These are phyloP conservation scores for Dryadomyces quercivorus DNA, from an alignment of 2,329 filamentous ascomycete genomes.

Conservation along the genomic window DNA sequence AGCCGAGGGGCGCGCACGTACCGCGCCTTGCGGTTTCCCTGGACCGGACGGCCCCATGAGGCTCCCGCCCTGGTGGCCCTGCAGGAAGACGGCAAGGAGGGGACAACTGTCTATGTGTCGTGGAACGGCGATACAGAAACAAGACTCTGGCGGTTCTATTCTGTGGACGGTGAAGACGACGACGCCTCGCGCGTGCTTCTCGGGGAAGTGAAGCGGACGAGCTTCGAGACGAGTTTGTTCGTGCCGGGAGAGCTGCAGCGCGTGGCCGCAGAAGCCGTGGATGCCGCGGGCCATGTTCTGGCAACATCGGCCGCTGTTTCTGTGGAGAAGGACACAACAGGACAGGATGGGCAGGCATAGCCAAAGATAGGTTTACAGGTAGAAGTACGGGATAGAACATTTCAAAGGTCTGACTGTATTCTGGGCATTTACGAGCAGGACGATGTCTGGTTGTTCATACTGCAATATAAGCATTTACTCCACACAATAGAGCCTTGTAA, in stretches of 20 bases:
- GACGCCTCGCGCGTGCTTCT: neutral
- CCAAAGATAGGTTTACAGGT: too few species aligned
- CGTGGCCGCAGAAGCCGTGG: too few species aligned
- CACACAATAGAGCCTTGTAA: too few species aligned
- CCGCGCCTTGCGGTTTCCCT: slow-evolving; percentile 39
- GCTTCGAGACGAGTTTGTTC: slow-evolving; percentile 5
- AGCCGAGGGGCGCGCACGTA: slow-evolving; percentile 36
- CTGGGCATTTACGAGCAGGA: too few species aligned
- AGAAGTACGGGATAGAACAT: too few species aligned
- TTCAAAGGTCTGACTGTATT: too few species aligned
- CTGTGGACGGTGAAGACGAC: neutral
- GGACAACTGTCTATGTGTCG: slow-evolving; percentile 21
- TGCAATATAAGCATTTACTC: too few species aligned
- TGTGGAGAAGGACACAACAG: too few species aligned
- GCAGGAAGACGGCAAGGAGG: slow-evolving; percentile 4
- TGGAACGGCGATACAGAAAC: slow-evolving; percentile 34
- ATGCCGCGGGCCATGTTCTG: too few species aligned
- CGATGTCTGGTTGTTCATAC: too few species aligned
- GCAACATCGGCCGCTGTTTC: too few species aligned
- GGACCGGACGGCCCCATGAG: slow-evolving; percentile 33
- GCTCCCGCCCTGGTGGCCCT: slow-evolving; percentile 18
- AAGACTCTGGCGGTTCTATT: slow-evolving; percentile 13
- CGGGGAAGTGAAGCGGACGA: slow-evolving; percentile 1
- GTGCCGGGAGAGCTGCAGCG: neutral
- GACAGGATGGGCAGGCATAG: too few species aligned